phyloP scores from a whole-genome alignment of 192 early-diverging fungal genomes.

The Dispira simplex region DNA sequence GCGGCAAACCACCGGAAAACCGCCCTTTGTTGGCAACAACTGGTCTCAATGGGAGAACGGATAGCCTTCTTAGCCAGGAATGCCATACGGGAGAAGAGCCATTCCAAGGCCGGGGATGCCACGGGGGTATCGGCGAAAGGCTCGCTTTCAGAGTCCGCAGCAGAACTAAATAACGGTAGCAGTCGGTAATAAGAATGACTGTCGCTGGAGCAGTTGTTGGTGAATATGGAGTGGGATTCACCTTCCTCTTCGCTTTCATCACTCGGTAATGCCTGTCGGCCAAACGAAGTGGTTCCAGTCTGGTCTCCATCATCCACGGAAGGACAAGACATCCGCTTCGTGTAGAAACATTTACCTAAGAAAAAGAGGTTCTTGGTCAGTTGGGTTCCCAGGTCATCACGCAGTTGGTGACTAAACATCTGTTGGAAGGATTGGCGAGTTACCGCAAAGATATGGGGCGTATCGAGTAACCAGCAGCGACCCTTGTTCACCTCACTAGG shows the following conservation, averaged over 20 bases:
- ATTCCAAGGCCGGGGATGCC: background rate
- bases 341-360: slow-evolving; percentile 62
- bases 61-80: background rate
- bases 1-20: background rate
- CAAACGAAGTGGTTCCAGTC: background rate
- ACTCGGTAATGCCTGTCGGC: background rate
- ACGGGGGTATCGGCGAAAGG: background rate
- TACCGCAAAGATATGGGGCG: slow-evolving; percentile 26
- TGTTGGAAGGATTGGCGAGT: slow-evolving; percentile 39
- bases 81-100: background rate
- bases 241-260: too few species aligned
- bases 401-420: slow-evolving; percentile 43
- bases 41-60: background rate
- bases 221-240: too few species aligned
- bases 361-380: slow-evolving; percentile 91
- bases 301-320: background rate
- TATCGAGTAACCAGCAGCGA: slow-evolving; percentile 19
- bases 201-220: background rate
- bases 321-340: background rate
- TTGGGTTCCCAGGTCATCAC: slow-evolving; percentile 70
- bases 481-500: slow-evolving; percentile 23
- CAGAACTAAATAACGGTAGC: too few species aligned
- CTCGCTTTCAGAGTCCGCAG: too few species aligned
- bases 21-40: background rate
- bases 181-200: too few species aligned